phyloP scores from a whole-genome alignment of 495 filamentous ascomycete genomes.

The Cercophora samala region DNA sequence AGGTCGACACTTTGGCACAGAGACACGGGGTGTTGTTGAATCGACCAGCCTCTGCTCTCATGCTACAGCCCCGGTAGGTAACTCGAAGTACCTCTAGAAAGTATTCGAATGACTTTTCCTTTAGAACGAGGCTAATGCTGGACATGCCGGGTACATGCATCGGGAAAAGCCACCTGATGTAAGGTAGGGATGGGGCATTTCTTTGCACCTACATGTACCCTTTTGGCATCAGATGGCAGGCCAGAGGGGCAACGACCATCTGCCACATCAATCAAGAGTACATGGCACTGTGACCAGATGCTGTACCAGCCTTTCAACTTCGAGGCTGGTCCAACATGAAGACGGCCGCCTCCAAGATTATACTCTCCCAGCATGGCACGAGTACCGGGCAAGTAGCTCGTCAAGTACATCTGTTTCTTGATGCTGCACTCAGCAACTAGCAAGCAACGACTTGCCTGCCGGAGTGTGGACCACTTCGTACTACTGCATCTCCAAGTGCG shows the following conservation, averaged over 20 bases:
- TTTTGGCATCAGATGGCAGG: background rate
- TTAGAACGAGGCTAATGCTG: background rate
- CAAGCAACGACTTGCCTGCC: background rate
- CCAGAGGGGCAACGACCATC: background rate
- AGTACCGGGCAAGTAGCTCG: background rate
- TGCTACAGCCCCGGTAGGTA: too few relatives aligned
- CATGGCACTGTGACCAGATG: background rate
- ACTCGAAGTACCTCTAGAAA: background rate
- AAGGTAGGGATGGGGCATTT: too few relatives aligned
- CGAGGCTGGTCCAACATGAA: background rate
- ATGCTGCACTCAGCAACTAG: background rate
- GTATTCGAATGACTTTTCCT: background rate
- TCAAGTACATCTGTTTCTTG: background rate
- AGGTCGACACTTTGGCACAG: background rate
- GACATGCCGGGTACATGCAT: background rate
- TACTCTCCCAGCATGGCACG: background rate
- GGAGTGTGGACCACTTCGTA: background rate
- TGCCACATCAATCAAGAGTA: background rate
- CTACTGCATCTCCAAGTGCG: background rate
- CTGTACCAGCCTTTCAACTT: background rate
- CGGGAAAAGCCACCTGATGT: background rate
- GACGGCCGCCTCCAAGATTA: background rate
- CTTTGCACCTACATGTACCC: background rate
- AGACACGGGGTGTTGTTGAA: too few relatives aligned
- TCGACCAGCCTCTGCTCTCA: too few relatives aligned